Base-by-base conservation (phyloP, 2,329 filamentous ascomycete species). In the Aphanoascus verrucosus region DNA sequence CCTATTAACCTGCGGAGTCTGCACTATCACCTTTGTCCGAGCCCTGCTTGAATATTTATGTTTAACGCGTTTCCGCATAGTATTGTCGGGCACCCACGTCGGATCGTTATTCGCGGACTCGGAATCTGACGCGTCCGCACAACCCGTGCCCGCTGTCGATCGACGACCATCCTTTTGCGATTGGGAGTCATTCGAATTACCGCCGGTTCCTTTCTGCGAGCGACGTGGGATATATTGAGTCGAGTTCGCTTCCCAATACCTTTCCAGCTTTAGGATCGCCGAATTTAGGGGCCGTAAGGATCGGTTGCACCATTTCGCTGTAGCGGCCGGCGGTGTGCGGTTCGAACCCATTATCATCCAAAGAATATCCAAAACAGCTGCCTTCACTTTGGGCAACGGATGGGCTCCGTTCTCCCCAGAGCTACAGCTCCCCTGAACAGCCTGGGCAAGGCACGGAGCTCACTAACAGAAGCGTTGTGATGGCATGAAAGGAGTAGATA, bases 291-390 rank as follows among this genome's bases (percentile, higher is more conserved):
- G 71, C 55, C 70, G 68, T 52, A 74, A 59, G 54, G 72, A 66
- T 58, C 70, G 68, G 55, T 71, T 70, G 52, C 68, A 69, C 70
- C 70, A 72, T 67, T 64, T 68, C 48, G 69, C 67, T 6, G 68
- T 72, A 41, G 66, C 61, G 55, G 65, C 65, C 45, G 69, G 56
- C 54, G 38, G 52, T 52, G 49, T 20, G 52, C 57, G 54, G 15
- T 42, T 32, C 9, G 48, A 44, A 6, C 15, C 43, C 55, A 56
- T 56, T 37, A 28, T 28, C 7, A 7, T 28, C 23, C 23, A 28
- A 28, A 28, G 23, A 28, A 20, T 42, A 43, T 50, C 48, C 48
- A 42, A 49, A 49, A 49, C 23, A 49, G n/a, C 23, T 3, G n/a
- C 9, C 12, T 1, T 28, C 20, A 41, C n/a, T 17, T 34, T 23